Base-by-base conservation (phyloP, 176 grass and related monocot genomes). In the Alopecurus myosuroides region DNA sequence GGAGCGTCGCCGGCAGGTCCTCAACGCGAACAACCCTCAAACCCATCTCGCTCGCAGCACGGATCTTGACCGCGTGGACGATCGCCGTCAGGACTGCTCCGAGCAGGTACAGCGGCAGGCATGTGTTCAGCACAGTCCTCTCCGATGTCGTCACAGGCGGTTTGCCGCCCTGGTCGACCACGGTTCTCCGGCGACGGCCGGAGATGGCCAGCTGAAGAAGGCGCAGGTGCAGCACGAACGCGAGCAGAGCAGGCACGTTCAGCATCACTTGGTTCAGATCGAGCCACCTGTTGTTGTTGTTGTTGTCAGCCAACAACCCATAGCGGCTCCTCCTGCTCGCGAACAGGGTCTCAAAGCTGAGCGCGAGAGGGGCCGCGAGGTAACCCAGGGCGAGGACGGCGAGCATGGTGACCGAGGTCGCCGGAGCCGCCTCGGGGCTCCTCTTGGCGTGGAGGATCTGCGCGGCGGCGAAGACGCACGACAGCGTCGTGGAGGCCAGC, bases 391-490 rank as follows among this genome's bases (percentile, higher is more conserved):
- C 28, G 28, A 63, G 60, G 28, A 33, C n/a, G 60, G 60, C 28
- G 60, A 63, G 60, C 60, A 63, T 63, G 60, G 60, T 63, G 13
- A 30, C 15, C 60, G 60, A 63, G 14, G 28, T 63, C 14, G 60
- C 60, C 28, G 28, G 12, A 18, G 60, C 60, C 6, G 58, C 28
- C 28, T 18, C 28, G 60, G 60, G 28, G 28, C 8, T 84, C 78
- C 30, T 75, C 45, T 57, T 86, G 36, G 36, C 22, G 62, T 86
- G 80, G 53, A 44, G 74, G 19, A 90, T 62, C 44, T 92, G 88
- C 62, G 88, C 64, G 26, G 26, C 39, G 53, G 77, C 35, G 82
- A 90, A 85, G 61, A 90, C 4, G 69, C 88, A 95, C 1, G 76
- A 70, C 44, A 90, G 51, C n/a, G 64, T 90, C 41, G 85, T 36